Conservation (phyloP, 225 moss, liverwort and hornwort genomes). For the Bryum argenteum region DNA sequence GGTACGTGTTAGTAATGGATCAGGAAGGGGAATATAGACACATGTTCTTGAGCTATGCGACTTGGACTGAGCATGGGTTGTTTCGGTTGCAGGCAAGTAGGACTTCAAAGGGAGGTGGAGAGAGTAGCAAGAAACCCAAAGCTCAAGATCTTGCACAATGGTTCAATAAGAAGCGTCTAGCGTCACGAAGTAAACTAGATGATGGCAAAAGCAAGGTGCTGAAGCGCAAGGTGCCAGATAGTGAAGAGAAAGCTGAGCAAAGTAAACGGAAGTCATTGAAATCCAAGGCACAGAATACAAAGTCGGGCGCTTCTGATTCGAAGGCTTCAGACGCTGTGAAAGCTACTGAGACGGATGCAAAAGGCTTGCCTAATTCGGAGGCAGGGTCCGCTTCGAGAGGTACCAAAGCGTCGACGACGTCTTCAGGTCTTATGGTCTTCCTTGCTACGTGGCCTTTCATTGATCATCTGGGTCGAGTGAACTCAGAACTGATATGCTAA, state of each 20-base stretch:
- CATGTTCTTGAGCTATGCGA: background rate
- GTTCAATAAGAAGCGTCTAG: constrained; percentile 59
- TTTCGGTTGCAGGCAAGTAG: constrained; percentile 52
- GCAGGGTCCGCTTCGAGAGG: constrained; percentile 19
- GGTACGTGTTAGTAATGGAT: background rate
- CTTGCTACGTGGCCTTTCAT: background rate
- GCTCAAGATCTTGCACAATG: constrained; percentile 79
- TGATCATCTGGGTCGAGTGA: background rate
- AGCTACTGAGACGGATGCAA: constrained; percentile 17
- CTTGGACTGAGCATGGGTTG: constrained; percentile 4
- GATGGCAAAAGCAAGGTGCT: constrained; percentile 32
- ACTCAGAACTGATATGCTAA: background rate
- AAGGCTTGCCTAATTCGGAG: constrained; percentile 19
- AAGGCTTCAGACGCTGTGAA: constrained; percentile 6
- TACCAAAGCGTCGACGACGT: constrained; percentile 8
- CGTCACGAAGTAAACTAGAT: constrained; percentile 34
- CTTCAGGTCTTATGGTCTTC: constrained; percentile 31
- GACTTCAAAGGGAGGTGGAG: constrained; percentile 44
- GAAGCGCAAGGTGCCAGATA: constrained; percentile 44
- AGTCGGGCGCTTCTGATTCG: constrained; percentile 25
- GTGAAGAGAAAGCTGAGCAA: constrained; percentile 26
- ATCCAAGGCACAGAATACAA: constrained; percentile 29
- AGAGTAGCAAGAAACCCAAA: constrained; percentile 70
- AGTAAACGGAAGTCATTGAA: constrained; percentile 26
- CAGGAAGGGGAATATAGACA: background rate